Evolutionary conservation across 352 stramenopile species (phyloP), one percentile per base, ranked within the genome.

Genomic region (Phytopythium montanum): DNA sequence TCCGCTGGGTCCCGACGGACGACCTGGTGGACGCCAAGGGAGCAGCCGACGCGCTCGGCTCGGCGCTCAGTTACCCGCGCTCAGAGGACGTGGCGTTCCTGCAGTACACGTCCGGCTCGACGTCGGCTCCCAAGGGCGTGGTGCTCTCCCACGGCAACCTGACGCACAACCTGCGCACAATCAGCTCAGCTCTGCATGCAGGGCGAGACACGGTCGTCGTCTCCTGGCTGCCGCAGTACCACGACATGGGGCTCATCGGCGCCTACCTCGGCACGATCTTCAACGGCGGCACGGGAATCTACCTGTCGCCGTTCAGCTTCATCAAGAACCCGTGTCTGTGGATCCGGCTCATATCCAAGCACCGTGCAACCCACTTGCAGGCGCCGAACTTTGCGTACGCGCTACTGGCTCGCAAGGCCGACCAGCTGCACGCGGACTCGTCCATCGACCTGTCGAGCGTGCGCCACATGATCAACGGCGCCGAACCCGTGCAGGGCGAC

Each of bases 201-300:
- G 80, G 67, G 26, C 68, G 84, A 26, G 83, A 97, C 45, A 99
- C 97, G 0, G 80, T 98, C 5, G 95, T 98, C 18, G 96, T 98
- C 5, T 98, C 90, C 23, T 99, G 98, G 98, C 78, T 99, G 13
- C 98, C 98, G 8, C 97, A 99, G 78, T 99, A 99, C 74, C 98
- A 99, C 72, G 98, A 99, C 75, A 99, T 99, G 97, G 98, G 97
- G 8, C 88, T 99, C 23, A 99, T 99, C 62, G 97, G 97, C 52
- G 96, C 90, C 33, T 92, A 90, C 64, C 65, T 95, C 13, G 83
- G 83, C n/a, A 82, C 64, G 7, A 82, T 92, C 33, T 94, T 93
- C 54, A 92, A 90, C 45, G 84, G 84, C 14, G 97, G 94, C 51
- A 92, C 69, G 9, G 97, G 97, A 7, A 96, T 98, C 44, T 99